A percentile compares a stretch with the other conserved stretches of the same genome.
Conservation (phyloP, 345 rosid species). For the Raphanus raphanistrum region DNA sequence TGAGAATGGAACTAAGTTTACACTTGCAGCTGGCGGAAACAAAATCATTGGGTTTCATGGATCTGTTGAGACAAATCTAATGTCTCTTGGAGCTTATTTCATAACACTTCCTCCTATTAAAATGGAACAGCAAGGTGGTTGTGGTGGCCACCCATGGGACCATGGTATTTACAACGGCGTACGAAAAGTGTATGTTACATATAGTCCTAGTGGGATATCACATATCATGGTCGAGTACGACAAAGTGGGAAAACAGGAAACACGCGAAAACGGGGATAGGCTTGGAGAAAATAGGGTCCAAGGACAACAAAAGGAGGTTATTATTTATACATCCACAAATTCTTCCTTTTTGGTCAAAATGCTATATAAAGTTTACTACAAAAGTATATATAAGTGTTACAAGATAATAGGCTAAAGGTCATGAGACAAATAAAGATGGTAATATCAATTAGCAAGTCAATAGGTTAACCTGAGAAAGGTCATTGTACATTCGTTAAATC, state of each 20-base stretch:
- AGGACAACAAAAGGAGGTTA: neutral
- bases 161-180: slow-evolving; percentile 10
- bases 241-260: neutral
- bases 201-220: neutral
- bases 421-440: too few relatives aligned
- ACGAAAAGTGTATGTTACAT: slow-evolving; percentile 13
- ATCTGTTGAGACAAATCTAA: neutral
- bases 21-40: neutral
- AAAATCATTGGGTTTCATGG: slow-evolving; percentile 21
- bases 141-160: neutral
- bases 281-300: neutral
- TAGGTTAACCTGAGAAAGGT: too few relatives aligned
- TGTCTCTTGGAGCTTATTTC: slow-evolving; percentile 16
- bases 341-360: too few relatives aligned
- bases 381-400: too few relatives aligned
- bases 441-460: too few relatives aligned
- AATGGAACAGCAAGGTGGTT: neutral
- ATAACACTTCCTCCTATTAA: neutral
- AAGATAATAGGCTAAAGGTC: too few relatives aligned
- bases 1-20: neutral
- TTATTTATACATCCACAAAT: too few relatives aligned
- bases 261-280: neutral
- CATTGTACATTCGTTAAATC: too few relatives aligned
- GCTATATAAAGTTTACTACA: too few relatives aligned
- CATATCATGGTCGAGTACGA: slow-evolving; percentile 12